Conservation (phyloP, 768 basidiomycete genomes). For the Pisolithus microcarpus region DNA sequence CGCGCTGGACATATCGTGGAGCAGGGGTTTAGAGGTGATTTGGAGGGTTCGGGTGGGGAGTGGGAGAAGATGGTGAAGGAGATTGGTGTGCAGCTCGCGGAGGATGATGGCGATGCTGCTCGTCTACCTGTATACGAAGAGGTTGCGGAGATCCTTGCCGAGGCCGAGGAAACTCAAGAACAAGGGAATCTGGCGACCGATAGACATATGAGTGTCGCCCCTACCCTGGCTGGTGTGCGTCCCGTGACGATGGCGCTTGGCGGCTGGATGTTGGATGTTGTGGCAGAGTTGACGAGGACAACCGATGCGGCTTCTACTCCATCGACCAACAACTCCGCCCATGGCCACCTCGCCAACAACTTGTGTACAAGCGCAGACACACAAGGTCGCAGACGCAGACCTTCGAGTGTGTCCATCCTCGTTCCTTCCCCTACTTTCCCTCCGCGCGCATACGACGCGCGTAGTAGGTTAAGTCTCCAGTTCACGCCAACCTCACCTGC, state of each 20-base stretch:
- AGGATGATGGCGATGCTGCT: constrained; percentile 15
- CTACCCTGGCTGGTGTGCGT: constrained; percentile 32
- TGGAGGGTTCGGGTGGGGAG: constrained; percentile 57
- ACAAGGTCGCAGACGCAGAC: constrained; percentile 10
- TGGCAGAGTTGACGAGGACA: constrained; percentile 53
- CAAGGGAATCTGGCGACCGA: constrained; percentile 28
- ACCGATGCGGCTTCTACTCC: constrained; percentile 8
- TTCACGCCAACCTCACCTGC: constrained; percentile 53
- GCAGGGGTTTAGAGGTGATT: constrained; percentile 78
- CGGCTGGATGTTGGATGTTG: constrained; percentile 83
- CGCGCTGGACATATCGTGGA: constrained; percentile 74
- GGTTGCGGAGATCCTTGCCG: constrained; percentile 35
- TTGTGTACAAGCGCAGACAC: constrained; percentile 14
- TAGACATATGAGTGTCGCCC: constrained; percentile 39
- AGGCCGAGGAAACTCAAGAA: constrained; percentile 1
- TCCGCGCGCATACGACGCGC: constrained; percentile 24
- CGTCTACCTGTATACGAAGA: constrained; percentile 28
- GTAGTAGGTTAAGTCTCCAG: constrained; percentile 45
- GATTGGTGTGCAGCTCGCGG: constrained; percentile 47
- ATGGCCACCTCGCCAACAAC: background rate
- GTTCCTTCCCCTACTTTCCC: constrained; percentile 23
- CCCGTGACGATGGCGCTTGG: constrained; percentile 48
- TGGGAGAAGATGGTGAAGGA: constrained; percentile 66
- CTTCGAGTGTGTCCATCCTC: constrained; percentile 34
- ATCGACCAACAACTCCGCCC: constrained; percentile 14